These are phyloP conservation scores for Ramularia collo-cygni DNA, from an alignment of 2,329 filamentous ascomycete genomes.

Conservation along the genomic window DNA sequence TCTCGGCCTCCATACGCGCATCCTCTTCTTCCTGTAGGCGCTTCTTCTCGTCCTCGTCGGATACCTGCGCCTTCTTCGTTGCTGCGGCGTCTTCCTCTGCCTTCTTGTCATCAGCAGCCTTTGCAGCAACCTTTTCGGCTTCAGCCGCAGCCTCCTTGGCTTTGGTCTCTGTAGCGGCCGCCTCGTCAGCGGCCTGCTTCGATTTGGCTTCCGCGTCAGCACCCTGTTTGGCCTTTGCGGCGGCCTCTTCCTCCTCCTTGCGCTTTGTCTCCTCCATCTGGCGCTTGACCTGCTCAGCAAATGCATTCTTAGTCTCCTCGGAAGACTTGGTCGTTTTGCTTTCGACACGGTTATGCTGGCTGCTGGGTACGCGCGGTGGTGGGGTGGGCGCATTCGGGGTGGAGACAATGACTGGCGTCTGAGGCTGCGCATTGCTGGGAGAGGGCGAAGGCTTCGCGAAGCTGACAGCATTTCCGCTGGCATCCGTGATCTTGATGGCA, in stretches of 20 bases:
- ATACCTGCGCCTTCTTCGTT: conserved; percentile 29
- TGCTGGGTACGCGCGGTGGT: conserved; percentile 67
- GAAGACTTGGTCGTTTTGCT: conserved; percentile 66
- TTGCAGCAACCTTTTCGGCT: conserved; percentile 31
- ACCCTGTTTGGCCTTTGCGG: conserved; percentile 39
- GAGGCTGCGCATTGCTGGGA: conserved; percentile 48
- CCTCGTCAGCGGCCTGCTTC: conserved; percentile 52
- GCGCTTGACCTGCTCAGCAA: conserved; percentile 63
- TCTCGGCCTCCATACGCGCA: conserved; percentile 47
- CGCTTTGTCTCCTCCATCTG: conserved; percentile 38
- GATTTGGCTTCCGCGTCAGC: conserved; percentile 46
- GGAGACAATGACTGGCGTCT: conserved; percentile 60
- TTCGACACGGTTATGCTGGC: conserved; percentile 62
- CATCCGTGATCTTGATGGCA: conserved; percentile 77
- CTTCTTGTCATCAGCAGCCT: conserved; percentile 40
- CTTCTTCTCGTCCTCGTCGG: conserved; percentile 25
- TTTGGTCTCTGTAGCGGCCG: conserved; percentile 26
- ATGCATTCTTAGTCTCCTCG: conserved; percentile 58
- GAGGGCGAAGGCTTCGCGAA: conserved; percentile 55
- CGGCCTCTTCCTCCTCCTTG: conserved; percentile 40
- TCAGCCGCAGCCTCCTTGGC: conserved; percentile 45
- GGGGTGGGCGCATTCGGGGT: conserved; percentile 65
- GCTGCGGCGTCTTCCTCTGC: conserved; percentile 26
- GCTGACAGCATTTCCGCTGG: conserved; percentile 68
- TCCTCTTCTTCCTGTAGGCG: conserved; percentile 35